A percentile compares a stretch with the other conserved stretches of the same genome.
These are phyloP conservation scores for Gloeopeniophorella convolvens DNA, from an alignment of 768 basidiomycete genomes.

Conservation along the genomic window DNA sequence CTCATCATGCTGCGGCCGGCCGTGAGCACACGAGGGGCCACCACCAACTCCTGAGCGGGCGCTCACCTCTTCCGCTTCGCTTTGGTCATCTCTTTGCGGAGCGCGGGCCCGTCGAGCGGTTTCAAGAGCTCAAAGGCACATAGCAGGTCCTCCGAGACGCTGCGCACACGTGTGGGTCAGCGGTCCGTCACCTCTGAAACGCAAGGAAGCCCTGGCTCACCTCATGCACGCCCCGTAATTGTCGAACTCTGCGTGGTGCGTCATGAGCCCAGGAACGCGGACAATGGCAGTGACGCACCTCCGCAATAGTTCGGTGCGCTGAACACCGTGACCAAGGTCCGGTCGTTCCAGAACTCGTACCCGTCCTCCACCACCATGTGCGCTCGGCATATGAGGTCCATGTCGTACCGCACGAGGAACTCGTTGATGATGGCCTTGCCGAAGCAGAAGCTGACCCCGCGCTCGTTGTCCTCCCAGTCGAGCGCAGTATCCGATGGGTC, in stretches of 20 bases:
- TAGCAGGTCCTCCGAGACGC: slow-evolving; percentile 93
- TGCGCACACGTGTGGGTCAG: slow-evolving; percentile 26
- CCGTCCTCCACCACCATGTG: slow-evolving; percentile 99
- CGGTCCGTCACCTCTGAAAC: neutral
- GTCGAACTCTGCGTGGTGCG: slow-evolving; percentile 66
- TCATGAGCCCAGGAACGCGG: slow-evolving; percentile 17
- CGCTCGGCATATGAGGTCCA: slow-evolving; percentile 98
- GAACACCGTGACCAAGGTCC: slow-evolving; percentile 97
- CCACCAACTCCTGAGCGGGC: neutral
- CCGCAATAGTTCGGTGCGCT: slow-evolving; percentile 97
- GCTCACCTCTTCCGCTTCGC: slow-evolving; percentile 91
- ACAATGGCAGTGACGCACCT: slow-evolving; percentile 48
- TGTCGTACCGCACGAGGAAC: slow-evolving; percentile 91
- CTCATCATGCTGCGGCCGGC: slow-evolving; percentile 20
- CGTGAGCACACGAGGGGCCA: neutral
- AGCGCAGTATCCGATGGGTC: slow-evolving; percentile 96
- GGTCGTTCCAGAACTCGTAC: slow-evolving; percentile 99
- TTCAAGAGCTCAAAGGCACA: slow-evolving; percentile 98
- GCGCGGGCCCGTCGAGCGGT: slow-evolving; percentile 86
- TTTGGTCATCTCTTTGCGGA: slow-evolving; percentile 98
- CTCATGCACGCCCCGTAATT: slow-evolving; percentile 96
- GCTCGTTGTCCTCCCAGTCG: slow-evolving; percentile 99
- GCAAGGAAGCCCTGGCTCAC: slow-evolving; percentile 33
- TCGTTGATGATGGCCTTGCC: slow-evolving; percentile 97
- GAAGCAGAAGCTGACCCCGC: slow-evolving; percentile 98